A percentile compares a stretch with the other conserved stretches of the same genome.
phyloP scores from a whole-genome alignment of 306 rosid species.

The Corylus heterophylla region DNA sequence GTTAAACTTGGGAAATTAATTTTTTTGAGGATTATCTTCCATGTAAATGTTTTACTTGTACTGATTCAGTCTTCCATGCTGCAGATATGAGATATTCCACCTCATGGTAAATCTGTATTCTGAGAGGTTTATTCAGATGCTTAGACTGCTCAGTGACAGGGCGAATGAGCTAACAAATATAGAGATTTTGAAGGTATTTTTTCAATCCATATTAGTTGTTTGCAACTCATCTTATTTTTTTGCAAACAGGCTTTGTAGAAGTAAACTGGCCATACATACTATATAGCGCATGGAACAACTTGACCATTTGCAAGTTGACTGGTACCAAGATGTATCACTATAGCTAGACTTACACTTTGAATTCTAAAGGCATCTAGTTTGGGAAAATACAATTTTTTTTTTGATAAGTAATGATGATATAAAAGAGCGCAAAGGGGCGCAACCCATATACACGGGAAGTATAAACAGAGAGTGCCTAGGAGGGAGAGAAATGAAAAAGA shows the following conservation, averaged over 20 bases:
- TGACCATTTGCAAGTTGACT: background rate
- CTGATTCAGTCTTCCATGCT: conserved; percentile 31
- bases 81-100: conserved; percentile 98
- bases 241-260: background rate
- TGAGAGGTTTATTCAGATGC: conserved; percentile 97
- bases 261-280: background rate
- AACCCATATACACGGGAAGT: too few relatives aligned
- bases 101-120: conserved; percentile 93
- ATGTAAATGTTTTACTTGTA: conserved; percentile 19
- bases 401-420: too few relatives aligned
- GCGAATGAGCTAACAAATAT: conserved; percentile 83
- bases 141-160: conserved; percentile 89
- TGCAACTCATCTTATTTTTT: conserved; percentile 3
- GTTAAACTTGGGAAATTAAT: conserved; percentile 13
- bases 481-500: too few relatives aligned
- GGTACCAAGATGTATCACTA: background rate
- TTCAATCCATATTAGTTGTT: conserved; percentile 21
- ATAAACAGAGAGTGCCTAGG: too few relatives aligned
- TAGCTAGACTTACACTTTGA: background rate
- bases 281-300: background rate
- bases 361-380: background rate
- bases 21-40: conserved; percentile 2
- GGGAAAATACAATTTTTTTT: background rate
- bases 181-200: conserved; percentile 88
- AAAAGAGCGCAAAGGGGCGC: too few relatives aligned